These are phyloP conservation scores for Cryptococcus sp. DNA, from an alignment of 1,284 basidiomycete species.

Conservation along the genomic window DNA sequence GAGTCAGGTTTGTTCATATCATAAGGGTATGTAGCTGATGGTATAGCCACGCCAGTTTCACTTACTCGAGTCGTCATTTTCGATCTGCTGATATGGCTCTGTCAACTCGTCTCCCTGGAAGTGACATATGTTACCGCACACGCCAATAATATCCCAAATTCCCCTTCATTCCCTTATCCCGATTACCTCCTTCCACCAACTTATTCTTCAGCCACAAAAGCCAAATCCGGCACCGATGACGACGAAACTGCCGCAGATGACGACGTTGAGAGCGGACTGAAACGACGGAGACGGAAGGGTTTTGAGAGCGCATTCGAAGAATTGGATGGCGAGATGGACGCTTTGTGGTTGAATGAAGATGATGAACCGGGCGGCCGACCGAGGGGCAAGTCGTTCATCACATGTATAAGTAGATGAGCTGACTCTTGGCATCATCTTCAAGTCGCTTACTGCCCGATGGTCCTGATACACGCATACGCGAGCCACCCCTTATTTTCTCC, in stretches of 20 bases:
- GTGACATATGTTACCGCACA: conserved; percentile 35
- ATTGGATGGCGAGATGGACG: conserved; percentile 10
- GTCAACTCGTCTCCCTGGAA: conserved; percentile 33
- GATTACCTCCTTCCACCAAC: conserved; percentile 36
- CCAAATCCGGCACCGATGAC: neutral
- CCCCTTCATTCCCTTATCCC: conserved; percentile 30
- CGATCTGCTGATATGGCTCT: conserved; percentile 33
- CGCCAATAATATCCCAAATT: conserved; percentile 13
- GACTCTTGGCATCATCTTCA: neutral
- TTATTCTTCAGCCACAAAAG: neutral
- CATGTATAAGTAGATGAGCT: too few relatives aligned
- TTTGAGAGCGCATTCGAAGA: conserved; percentile 18
- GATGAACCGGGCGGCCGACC: conserved; percentile 3
- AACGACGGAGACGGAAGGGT: conserved; percentile 3
- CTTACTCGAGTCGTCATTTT: conserved; percentile 34
- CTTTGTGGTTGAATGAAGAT: conserved; percentile 31
- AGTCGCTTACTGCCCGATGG: neutral
- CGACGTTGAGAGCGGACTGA: conserved; percentile 6
- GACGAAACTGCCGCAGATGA: conserved; percentile 14
- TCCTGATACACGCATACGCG: conserved; percentile 7
- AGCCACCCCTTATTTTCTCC: conserved; percentile 34
- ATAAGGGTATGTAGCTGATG: neutral
- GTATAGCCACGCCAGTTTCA: conserved; percentile 15
- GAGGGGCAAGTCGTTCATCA: neutral
- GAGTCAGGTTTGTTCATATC: conserved; percentile 4